Evolutionary conservation across 148 eudicot species (phyloP).

Genomic region (Arbutus unedo): DNA sequence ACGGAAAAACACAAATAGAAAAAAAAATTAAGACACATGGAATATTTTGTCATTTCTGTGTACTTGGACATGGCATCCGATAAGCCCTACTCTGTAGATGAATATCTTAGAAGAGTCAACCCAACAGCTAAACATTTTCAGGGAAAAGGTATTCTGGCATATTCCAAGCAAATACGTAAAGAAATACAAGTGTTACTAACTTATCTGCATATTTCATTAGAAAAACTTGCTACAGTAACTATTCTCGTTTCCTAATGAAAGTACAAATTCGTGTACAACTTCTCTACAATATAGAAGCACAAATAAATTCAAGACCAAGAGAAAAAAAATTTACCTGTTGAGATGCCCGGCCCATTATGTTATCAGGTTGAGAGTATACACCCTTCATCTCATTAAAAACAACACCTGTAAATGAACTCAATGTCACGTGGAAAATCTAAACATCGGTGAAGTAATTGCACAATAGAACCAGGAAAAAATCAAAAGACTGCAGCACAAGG

Average conservation of each 20-base stretch:
- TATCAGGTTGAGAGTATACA: conserved; percentile 98
- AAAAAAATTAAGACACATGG: not conserved
- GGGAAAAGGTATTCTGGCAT: not conserved
- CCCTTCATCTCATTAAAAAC: conserved; percentile 99
- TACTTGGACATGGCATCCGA: not conserved
- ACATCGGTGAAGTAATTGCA: not conserved
- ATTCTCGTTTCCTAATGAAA: not conserved
- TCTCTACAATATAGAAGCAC: not conserved
- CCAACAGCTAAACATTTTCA: not conserved
- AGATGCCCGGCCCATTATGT: conserved; percentile 67
- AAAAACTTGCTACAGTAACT: not conserved
- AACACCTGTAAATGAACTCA: conserved; percentile 55
- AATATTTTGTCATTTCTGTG: not conserved
- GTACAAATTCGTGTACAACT: not conserved
- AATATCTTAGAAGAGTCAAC: not conserved
- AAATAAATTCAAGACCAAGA: not conserved
- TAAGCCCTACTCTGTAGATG: no score
- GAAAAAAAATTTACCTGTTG: conserved; percentile 61
- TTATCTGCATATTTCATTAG: not conserved
- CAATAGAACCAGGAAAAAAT: not conserved
- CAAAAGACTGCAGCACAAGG: not conserved
- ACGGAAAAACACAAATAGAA: not conserved
- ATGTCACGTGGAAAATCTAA: not conserved
- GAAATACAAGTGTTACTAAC: not conserved
- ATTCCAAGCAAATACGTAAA: not conserved